Evolutionary conservation across 169 alveolate species (phyloP), one percentile per base, ranked within the genome.

Genomic region (Theileria parva): DNA sequence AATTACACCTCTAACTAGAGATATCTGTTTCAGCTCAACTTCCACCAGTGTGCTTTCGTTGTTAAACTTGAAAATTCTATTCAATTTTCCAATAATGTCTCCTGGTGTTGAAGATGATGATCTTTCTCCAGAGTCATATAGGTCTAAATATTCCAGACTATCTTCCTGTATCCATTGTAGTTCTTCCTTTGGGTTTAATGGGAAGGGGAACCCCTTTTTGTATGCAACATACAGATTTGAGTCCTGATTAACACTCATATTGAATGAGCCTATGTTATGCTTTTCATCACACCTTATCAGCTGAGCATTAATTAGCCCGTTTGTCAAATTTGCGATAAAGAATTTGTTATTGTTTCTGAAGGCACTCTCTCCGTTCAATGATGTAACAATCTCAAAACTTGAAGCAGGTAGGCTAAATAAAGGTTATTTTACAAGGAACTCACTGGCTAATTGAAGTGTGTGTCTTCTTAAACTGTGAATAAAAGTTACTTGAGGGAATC

Each of bases 221-320:
- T 88, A 65, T 21, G 92, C 93, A n/a, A 92, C 80, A 64, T 70
- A 92, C 5, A 91, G 50, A 28, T 70, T 71, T n/a, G 90, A 86
- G 15, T 88, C 86, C 50, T 75, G 77, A 77, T 87, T 92, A 27
- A 89, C 81, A 32, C 77, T 79, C 55, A 86, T 39, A 28, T 80
- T 66, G 48, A 89, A 89, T 17, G 77, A 55, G 23, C 57, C 55
- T 79, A 77, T 75, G 27, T 57, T 71, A 12, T 89, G 88, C 28
- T 64, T 44, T 44, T 50, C 74, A 21, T 72, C 60, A 15, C 92
- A 81, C n/a, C 81, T 77, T 37, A 92, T 64, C 77, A 91, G 37
- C 73, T 80, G 85, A 34, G 85, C 50, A 9, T 89, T 92, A 15
- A 81, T 64, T 30, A 83, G 88, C 67, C 77, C 86, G 57, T 75